These are phyloP conservation scores for Cyclocybe cylindracea DNA, from an alignment of 768 basidiomycete genomes.

Conservation along the genomic window DNA sequence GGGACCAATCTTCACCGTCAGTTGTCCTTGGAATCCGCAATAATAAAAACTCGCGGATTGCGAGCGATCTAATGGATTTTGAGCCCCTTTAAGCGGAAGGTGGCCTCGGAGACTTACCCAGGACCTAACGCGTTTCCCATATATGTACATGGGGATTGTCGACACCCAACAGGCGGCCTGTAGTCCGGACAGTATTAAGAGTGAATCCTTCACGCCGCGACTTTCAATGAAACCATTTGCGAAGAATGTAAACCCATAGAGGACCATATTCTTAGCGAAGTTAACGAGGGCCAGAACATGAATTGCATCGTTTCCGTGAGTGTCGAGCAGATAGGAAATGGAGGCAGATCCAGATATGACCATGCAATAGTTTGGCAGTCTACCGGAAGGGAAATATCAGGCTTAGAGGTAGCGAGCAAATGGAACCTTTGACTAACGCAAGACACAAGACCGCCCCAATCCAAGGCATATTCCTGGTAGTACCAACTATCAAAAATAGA, in stretches of 20 bases:
- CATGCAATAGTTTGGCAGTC: slow-evolving; percentile 46
- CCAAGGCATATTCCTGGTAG: slow-evolving; percentile 43
- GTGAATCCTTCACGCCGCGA: slow-evolving; percentile 39
- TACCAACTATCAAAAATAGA: slow-evolving; percentile 26
- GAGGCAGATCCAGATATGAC: slow-evolving; percentile 41
- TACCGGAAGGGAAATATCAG: slow-evolving; percentile 9
- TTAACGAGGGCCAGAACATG: slow-evolving; percentile 43
- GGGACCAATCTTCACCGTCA: neutral
- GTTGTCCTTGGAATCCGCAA: slow-evolving; percentile 14
- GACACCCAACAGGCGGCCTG: slow-evolving; percentile 42
- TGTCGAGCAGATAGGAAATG: slow-evolving; percentile 46
- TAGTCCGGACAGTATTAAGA: slow-evolving; percentile 40
- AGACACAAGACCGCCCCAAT: slow-evolving; percentile 44
- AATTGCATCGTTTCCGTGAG: slow-evolving; percentile 40
- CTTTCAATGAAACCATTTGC: slow-evolving; percentile 40
- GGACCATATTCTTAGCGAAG: slow-evolving; percentile 45
- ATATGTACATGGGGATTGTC: slow-evolving; percentile 44
- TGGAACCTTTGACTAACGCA: slow-evolving; percentile 19
- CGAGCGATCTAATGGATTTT: slow-evolving; percentile 18
- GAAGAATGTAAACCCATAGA: slow-evolving; percentile 47
- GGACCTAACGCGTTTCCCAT: slow-evolving; percentile 42
- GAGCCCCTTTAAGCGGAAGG: no score
- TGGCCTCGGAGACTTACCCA: slow-evolving; percentile 29
- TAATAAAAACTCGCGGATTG: slow-evolving; percentile 23
- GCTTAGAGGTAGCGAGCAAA: neutral